phyloP scores from a whole-genome alignment of 2,329 filamentous ascomycete species.

The Neurospora sp. region DNA sequence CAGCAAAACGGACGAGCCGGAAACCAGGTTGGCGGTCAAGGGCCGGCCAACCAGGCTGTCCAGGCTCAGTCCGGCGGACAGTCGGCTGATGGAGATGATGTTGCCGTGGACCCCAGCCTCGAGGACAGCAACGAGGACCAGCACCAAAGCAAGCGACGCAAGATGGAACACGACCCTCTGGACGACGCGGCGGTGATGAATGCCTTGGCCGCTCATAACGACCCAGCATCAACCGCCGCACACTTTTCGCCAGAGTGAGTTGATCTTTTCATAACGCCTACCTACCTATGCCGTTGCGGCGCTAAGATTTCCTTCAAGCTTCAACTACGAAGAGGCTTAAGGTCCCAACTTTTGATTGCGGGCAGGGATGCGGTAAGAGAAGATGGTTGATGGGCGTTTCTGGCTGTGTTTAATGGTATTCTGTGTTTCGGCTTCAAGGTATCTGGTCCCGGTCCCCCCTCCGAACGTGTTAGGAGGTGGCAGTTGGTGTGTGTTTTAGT shows the following conservation, averaged over 20 bases:
- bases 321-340: conserved; percentile 32
- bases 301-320: conserved; percentile 20
- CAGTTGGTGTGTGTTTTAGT: not conserved
- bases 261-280: not conserved
- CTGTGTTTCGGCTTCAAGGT: not conserved
- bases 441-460: not conserved
- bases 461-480: not conserved
- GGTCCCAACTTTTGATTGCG: not conserved
- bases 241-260: conserved; percentile 35
- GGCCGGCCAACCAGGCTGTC: conserved; percentile 7
- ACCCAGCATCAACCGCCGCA: conserved; percentile 23
- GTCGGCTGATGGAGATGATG: conserved; percentile 10
- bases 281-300: not conserved
- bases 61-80: conserved; percentile 12
- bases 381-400: conserved; percentile 2
- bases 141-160: conserved; percentile 31
- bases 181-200: conserved; percentile 39
- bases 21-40: not conserved
- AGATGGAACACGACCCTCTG: conserved; percentile 29
- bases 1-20: not conserved
- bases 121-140: conserved; percentile 19
- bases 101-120: conserved; percentile 20
- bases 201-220: conserved; percentile 35
- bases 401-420: conserved; percentile 7
- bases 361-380: not conserved